Evolutionary conservation across 495 filamentous ascomycete genomes (phyloP), one percentile per base, ranked within the genome.

Genomic region (Xylaria telfairii): DNA sequence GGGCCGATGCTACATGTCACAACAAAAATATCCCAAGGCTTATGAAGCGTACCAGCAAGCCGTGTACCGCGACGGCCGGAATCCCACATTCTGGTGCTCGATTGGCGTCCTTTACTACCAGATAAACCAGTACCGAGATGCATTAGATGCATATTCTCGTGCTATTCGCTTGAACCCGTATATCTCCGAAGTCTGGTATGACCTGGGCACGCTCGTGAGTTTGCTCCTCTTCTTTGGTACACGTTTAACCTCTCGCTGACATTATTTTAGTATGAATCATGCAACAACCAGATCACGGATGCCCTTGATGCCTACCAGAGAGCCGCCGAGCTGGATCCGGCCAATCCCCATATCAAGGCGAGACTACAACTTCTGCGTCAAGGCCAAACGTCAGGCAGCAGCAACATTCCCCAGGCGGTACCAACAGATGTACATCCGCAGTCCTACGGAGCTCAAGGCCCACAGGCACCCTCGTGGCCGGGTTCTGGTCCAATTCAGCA

Each of bases 111-210:
- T 99, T 46, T 99, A 99, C 78, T 99, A 98, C 83, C 96, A 99
- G 83, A 99, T 99, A 84, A 99, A 99, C 79, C 96, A 99, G 85
- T 99, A 99, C 80, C 91, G 96, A 62, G 96, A 99, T 85, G 96
- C 96, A 21, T 89, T 99, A 62, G 96, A 99, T 87, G 96, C 96
- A 71, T 99, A 99, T 82, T 97, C 94, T 74, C 93, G 96, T 71
- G 96, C 96, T 53, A 99, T 99, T 76, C 93, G 96, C 69, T 84
- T 99, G 76, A 99, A 98, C 78, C 96, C 96, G 2, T 97, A 96
- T 85, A 99, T 99, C 72, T 98, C 96, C 5, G 96, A 99, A 80
- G 96, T 99, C 49, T 99, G 96, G 96, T 99, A 98, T 82, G 96
- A 99, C 83, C 84, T 99, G 49, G 96, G 96, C 49, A 99, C 96